Evolutionary conservation across 208 protist species (phyloP).

Genomic region (Crithidia thermophila): DNA sequence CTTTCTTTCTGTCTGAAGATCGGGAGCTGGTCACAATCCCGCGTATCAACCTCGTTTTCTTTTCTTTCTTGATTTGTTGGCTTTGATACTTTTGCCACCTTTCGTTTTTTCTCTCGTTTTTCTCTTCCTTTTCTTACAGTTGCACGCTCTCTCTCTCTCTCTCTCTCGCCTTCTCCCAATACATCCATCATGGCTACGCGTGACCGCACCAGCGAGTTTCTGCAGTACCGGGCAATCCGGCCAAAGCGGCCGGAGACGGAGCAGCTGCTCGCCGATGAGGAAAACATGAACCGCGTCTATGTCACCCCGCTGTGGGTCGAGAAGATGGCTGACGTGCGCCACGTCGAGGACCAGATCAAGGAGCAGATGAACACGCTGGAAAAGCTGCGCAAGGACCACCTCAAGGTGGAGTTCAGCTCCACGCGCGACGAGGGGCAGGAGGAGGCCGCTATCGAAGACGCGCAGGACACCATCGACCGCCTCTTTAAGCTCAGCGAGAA

Average conservation of each 20-base stretch:
- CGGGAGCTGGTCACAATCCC: too few relatives aligned
- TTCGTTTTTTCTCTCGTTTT: not conserved
- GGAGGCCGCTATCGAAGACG: constrained; percentile 78
- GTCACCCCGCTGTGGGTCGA: constrained; percentile 84
- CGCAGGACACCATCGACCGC: constrained; percentile 81
- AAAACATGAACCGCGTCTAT: constrained; percentile 61
- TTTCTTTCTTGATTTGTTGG: constrained; percentile 17
- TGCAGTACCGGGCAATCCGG: constrained; percentile 80
- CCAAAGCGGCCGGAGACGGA: constrained; percentile 66
- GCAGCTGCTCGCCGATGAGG: constrained; percentile 66
- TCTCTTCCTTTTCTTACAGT: constrained; percentile 1
- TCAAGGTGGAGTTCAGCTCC: constrained; percentile 91
- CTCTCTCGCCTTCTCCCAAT: not conserved
- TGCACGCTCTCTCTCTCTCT: constrained; percentile 7
- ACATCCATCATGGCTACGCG: constrained; percentile 84
- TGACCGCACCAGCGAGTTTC: constrained; percentile 85
- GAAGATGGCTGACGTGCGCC: constrained; percentile 84
- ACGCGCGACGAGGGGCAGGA: constrained; percentile 78
- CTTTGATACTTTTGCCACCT: constrained; percentile 1
- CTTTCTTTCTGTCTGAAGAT: too few relatives aligned
- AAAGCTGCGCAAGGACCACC: constrained; percentile 74
- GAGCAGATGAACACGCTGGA: constrained; percentile 79
- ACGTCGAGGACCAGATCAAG: constrained; percentile 63
- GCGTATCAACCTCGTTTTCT: constrained; percentile 14
- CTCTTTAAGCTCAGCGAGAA: constrained; percentile 89